Evolutionary conservation across 2,329 filamentous ascomycete species (phyloP).

Genomic region (Lachnellula subtilissima): DNA sequence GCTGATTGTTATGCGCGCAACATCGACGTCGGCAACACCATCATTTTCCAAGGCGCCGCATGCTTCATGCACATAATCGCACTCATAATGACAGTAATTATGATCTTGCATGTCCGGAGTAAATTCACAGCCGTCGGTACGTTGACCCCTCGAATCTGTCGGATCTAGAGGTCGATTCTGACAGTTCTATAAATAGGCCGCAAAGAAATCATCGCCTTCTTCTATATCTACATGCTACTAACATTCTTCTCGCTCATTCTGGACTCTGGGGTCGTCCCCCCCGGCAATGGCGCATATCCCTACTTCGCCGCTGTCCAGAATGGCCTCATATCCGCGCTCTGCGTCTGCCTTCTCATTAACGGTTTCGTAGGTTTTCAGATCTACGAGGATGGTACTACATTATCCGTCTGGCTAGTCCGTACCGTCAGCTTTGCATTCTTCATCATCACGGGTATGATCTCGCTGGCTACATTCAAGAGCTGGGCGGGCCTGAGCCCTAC

Average conservation of each 20-base stretch:
- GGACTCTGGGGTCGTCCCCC: slow-evolving; percentile 87
- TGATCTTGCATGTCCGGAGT: slow-evolving; percentile 93
- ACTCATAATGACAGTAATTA: slow-evolving; percentile 87
- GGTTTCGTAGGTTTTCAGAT: slow-evolving; percentile 98
- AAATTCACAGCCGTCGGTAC: slow-evolving; percentile 97
- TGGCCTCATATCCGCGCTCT: slow-evolving; percentile 77
- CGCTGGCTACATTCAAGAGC: slow-evolving; percentile 85
- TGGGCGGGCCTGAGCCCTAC: slow-evolving; percentile 82
- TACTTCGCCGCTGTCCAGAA: slow-evolving; percentile 90
- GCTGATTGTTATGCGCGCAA: slow-evolving; percentile 89
- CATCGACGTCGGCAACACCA: slow-evolving; percentile 94
- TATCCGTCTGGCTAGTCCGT: slow-evolving; percentile 90
- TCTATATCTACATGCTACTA: slow-evolving; percentile 91
- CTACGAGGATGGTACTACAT: slow-evolving; percentile 91
- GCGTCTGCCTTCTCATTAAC: slow-evolving; percentile 89
- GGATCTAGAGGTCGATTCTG: slow-evolving; percentile 8
- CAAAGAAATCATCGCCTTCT: slow-evolving; percentile 78
- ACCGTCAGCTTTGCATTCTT: slow-evolving; percentile 76
- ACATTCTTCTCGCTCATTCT: slow-evolving; percentile 85
- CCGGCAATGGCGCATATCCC: slow-evolving; percentile 72
- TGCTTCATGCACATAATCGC: slow-evolving; percentile 90
- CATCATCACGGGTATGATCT: slow-evolving; percentile 78
- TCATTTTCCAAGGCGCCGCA: slow-evolving; percentile 92
- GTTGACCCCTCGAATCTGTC: slow-evolving; percentile 30
- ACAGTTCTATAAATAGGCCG: slow-evolving; percentile 41